Evolutionary conservation across 441 rosid species (phyloP).

Genomic region (Erodium texanum): DNA sequence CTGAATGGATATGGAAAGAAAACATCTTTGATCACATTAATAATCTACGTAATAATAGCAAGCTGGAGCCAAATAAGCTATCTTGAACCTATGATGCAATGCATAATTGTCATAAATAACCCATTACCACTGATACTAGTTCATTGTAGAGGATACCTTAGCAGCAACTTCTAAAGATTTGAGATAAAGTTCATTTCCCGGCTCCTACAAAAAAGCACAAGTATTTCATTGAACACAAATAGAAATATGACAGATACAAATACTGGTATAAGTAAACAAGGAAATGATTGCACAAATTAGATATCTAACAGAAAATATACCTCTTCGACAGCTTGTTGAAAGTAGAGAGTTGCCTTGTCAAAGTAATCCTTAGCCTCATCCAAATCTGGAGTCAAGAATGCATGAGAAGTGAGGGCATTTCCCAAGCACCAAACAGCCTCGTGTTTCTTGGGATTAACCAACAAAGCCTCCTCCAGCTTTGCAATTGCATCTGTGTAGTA

Average conservation of each 20-base stretch:
- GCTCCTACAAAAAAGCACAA: conserved; percentile 36
- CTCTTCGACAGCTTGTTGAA: conserved; percentile 39
- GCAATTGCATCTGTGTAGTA: conserved; percentile 40
- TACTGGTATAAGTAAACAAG: neutral
- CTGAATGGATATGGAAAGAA: too few species aligned
- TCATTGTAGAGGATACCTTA: conserved; percentile 27
- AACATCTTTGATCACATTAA: neutral
- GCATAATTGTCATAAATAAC: neutral
- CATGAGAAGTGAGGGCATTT: conserved; percentile 47
- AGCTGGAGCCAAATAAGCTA: too few species aligned
- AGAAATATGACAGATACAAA: too few species aligned
- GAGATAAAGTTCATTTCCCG: conserved; percentile 44
- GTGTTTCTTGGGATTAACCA: conserved; percentile 35
- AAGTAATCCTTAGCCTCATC: conserved; percentile 41
- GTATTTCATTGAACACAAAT: too few species aligned
- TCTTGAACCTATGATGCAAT: neutral
- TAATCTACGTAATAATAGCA: neutral
- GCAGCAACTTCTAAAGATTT: conserved; percentile 48
- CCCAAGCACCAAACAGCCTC: conserved; percentile 53
- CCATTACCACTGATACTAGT: neutral
- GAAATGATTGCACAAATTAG: neutral
- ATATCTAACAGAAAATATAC: conserved; percentile 18
- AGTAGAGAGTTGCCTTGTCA: conserved; percentile 39
- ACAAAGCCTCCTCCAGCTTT: conserved; percentile 49
- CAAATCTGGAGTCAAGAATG: conserved; percentile 32